Percentiles rank a stretch among this genome's conserved stretches.
Conservation (phyloP, 2,329 filamentous ascomycete species). For the Clonostachys rhizophaga region DNA sequence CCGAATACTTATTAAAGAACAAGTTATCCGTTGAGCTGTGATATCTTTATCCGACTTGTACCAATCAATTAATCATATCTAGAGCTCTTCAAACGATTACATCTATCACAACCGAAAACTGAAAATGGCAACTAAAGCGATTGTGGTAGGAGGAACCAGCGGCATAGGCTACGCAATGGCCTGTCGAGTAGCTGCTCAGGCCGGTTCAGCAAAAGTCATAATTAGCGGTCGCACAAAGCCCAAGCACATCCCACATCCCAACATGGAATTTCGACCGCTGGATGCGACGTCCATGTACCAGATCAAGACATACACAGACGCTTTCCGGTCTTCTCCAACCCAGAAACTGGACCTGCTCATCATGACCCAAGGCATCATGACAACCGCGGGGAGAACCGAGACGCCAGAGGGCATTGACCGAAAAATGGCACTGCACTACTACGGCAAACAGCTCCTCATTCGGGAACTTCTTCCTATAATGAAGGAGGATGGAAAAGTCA, state of each 20-base stretch:
- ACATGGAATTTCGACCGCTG: constrained; percentile 21
- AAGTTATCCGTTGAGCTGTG: too few species aligned
- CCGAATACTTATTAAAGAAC: too few species aligned
- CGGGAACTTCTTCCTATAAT: constrained; percentile 28
- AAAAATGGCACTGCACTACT: constrained; percentile 39
- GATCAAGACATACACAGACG: constrained; percentile 23
- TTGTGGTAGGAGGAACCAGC: constrained; percentile 27
- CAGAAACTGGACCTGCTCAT: constrained; percentile 28
- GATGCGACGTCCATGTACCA: constrained; percentile 24
- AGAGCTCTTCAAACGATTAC: too few species aligned
- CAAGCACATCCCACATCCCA: constrained; percentile 17
- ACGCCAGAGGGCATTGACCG: constrained; percentile 37
- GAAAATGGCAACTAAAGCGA: constrained; percentile 12
- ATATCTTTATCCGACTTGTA: too few species aligned
- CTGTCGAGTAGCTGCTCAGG: constrained; percentile 20
- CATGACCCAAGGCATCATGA: constrained; percentile 30
- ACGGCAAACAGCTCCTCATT: constrained; percentile 36
- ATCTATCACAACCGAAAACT: too few species aligned
- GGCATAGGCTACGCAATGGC: constrained; percentile 29
- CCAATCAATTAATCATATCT: too few species aligned
- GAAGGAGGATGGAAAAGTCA: constrained; percentile 25
- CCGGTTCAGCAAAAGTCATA: constrained; percentile 16
- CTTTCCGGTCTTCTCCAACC: constrained; percentile 11
- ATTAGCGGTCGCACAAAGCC: constrained; percentile 25
- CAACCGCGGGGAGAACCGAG: constrained; percentile 25